These are phyloP conservation scores for Codiaeum variegatum DNA, from an alignment of 441 rosid genomes.

Conservation along the genomic window DNA sequence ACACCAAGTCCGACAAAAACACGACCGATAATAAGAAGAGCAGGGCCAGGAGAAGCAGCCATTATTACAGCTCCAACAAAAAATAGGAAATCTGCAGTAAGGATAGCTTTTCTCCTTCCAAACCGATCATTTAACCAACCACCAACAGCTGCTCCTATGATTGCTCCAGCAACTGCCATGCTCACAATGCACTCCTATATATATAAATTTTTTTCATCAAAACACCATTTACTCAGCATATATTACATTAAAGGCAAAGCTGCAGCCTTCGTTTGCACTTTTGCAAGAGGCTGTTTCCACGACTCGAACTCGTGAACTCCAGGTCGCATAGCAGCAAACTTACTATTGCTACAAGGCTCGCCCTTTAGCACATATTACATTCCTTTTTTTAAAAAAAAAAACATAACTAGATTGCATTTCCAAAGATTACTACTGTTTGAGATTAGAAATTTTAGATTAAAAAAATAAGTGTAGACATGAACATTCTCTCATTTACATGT, in stretches of 20 bases:
- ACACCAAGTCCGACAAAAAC: conserved; percentile 78
- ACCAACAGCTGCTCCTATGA: conserved; percentile 71
- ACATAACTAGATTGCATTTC: too few relatives aligned
- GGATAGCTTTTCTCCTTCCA: conserved; percentile 56
- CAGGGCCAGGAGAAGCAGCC: conserved; percentile 68
- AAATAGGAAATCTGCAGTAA: conserved; percentile 72
- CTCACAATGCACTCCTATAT: conserved; percentile 80
- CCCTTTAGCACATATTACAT: too few relatives aligned
- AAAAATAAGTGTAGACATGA: too few relatives aligned
- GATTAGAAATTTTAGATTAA: too few relatives aligned
- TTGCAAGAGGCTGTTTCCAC: too few relatives aligned
- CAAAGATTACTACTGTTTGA: too few relatives aligned
- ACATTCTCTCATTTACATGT: too few relatives aligned
- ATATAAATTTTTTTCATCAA: neutral
- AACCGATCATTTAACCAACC: conserved; percentile 70
- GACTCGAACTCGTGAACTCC: too few relatives aligned
- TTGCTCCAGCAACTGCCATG: conserved; percentile 86
- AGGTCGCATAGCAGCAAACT: too few relatives aligned
- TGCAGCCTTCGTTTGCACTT: too few relatives aligned
- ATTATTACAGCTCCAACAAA: conserved; percentile 62
- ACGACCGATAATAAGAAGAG: conserved; percentile 59
- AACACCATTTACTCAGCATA: neutral
- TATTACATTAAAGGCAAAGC: neutral
- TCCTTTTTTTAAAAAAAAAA: too few relatives aligned
- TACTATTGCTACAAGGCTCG: too few relatives aligned